These are phyloP conservation scores for Penicillium riverlandense DNA, from an alignment of 495 filamentous ascomycete genomes.

Conservation along the genomic window DNA sequence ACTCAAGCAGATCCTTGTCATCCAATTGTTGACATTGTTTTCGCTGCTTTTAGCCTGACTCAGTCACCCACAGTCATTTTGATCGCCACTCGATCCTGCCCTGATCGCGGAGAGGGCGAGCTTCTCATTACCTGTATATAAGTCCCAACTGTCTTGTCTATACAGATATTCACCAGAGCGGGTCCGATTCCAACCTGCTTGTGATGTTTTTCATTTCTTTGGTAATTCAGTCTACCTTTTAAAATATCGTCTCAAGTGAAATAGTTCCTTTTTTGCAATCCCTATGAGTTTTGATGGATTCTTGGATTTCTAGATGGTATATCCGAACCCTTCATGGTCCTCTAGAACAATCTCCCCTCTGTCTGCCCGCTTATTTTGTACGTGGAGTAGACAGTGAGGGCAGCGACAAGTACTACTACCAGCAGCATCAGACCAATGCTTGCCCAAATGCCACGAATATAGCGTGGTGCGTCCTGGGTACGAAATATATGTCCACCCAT, in stretches of 20 bases:
- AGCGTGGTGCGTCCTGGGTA: slow-evolving; percentile 35
- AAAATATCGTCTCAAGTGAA: too few species aligned
- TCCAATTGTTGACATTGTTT: not conserved
- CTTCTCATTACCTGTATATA: slow-evolving; percentile 24
- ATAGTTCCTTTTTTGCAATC: not conserved
- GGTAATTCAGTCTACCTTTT: too few species aligned
- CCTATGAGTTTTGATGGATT: not conserved
- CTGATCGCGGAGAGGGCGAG: not conserved
- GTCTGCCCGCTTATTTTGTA: not conserved
- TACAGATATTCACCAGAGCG: slow-evolving; percentile 4
- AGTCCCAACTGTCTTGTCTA: slow-evolving; percentile 24
- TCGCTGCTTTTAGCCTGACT: not conserved
- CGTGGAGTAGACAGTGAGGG: not conserved
- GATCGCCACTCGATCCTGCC: too few species aligned
- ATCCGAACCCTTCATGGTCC: not conserved
- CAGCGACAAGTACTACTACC: not conserved
- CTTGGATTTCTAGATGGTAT: not conserved
- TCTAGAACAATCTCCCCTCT: not conserved
- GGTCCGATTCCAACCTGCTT: not conserved
- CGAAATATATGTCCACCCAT: slow-evolving; percentile 44
- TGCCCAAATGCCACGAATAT: slow-evolving; percentile 33
- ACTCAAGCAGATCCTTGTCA: slow-evolving; percentile 2
- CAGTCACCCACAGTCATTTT: slow-evolving; percentile 1
- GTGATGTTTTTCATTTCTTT: too few species aligned
- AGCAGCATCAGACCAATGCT: not conserved